These are phyloP conservation scores for Naumovozyma castellii DNA, from an alignment of 805 yeast genomes.

Conservation along the genomic window DNA sequence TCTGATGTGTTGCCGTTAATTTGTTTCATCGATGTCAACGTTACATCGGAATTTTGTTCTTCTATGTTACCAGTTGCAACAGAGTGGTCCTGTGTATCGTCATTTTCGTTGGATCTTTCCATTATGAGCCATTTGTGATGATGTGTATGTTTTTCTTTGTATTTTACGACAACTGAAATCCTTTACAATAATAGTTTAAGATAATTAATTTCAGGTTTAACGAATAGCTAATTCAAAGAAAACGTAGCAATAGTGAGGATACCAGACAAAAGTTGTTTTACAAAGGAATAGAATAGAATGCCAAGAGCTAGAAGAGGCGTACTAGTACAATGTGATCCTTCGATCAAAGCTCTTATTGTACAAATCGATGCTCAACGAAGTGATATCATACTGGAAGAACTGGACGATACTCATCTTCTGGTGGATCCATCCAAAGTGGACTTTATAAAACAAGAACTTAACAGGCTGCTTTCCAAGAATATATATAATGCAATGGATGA, in stretches of 20 bases:
- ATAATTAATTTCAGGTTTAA: too few species aligned
- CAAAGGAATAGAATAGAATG: conserved; percentile 22
- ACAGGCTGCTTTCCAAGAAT: conserved; percentile 66
- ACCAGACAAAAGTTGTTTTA: background rate
- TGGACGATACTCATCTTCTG: conserved; percentile 84
- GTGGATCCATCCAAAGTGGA: conserved; percentile 71
- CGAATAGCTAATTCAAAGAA: too few species aligned
- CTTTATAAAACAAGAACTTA: conserved; percentile 67
- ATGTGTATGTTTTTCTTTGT: background rate
- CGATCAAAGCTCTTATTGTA: conserved; percentile 76
- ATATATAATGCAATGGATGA: conserved; percentile 78
- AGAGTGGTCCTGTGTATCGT: background rate
- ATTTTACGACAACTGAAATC: background rate
- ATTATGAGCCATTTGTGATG: conserved; percentile 1
- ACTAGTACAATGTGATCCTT: conserved; percentile 71
- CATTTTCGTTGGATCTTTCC: background rate
- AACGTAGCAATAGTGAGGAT: too few species aligned
- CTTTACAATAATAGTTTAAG: too few species aligned
- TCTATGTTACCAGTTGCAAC: background rate
- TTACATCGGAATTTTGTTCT: too few species aligned
- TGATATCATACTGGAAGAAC: conserved; percentile 67
- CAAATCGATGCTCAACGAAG: conserved; percentile 69
- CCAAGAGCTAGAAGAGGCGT: conserved; percentile 51
- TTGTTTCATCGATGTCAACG: too few species aligned
- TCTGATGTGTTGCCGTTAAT: too few species aligned